phyloP scores from a whole-genome alignment of 2,329 filamentous ascomycete species.

The Leptographium wingfieldii region DNA sequence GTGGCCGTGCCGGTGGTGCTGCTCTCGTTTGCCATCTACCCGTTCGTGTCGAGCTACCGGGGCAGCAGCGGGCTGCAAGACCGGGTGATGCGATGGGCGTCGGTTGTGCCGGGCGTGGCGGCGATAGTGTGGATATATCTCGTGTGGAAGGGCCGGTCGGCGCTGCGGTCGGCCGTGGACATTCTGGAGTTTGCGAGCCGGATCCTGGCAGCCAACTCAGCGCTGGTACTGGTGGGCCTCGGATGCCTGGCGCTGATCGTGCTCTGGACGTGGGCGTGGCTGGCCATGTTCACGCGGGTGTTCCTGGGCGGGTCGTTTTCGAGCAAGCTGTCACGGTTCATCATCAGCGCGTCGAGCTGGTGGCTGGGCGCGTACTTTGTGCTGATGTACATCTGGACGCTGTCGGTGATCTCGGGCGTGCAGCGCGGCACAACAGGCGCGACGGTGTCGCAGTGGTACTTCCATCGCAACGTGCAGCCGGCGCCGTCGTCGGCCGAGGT shows the following conservation, averaged over 20 bases:
- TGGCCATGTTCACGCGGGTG: slow-evolving; percentile 89
- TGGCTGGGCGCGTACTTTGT: slow-evolving; percentile 90
- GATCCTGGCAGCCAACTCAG: slow-evolving; percentile 75
- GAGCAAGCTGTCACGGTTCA: slow-evolving; percentile 48
- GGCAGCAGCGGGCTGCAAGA: slow-evolving; percentile 69
- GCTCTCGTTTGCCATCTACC: slow-evolving; percentile 81
- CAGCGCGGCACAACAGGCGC: slow-evolving; percentile 87
- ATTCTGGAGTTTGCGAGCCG: slow-evolving; percentile 88
- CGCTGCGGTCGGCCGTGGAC: slow-evolving; percentile 69
- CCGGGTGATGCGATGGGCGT: slow-evolving; percentile 74
- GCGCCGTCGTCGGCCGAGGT: slow-evolving; percentile 67
- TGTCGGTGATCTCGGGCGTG: slow-evolving; percentile 75
- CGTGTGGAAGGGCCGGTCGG: slow-evolving; percentile 65
- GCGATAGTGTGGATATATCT: slow-evolving; percentile 74
- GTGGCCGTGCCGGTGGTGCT: slow-evolving; percentile 77
- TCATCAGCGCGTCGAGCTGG: slow-evolving; percentile 83
- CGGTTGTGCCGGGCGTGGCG: slow-evolving; percentile 61
- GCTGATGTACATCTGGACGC: slow-evolving; percentile 88
- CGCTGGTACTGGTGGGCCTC: slow-evolving; percentile 73
- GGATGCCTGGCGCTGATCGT: slow-evolving; percentile 63
- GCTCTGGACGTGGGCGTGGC: slow-evolving; percentile 89
- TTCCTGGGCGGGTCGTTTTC: slow-evolving; percentile 86
- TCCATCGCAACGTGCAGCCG: slow-evolving; percentile 76
- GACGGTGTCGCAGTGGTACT: slow-evolving; percentile 98
- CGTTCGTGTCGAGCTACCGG: slow-evolving; percentile 80